These are phyloP conservation scores for Backusella psychrophila DNA, from an alignment of 192 early-diverging fungal genomes.

Conservation along the genomic window DNA sequence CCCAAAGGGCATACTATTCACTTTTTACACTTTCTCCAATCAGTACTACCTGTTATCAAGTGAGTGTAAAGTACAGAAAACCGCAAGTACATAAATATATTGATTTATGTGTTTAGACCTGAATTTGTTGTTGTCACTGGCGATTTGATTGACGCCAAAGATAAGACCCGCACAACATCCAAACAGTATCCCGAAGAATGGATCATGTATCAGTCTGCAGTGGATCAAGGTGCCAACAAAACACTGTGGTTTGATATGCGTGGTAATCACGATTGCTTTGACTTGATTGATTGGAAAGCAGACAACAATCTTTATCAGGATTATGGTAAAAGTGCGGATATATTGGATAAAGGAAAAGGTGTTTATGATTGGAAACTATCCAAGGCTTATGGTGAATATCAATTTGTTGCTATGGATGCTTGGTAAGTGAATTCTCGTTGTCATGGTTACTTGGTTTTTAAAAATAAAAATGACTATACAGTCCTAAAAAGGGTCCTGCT, in stretches of 20 bases:
- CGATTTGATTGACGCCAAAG: slow-evolving; percentile 88
- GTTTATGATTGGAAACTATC: slow-evolving; percentile 53
- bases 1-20: slow-evolving; percentile 65
- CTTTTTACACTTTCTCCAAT: slow-evolving; percentile 68
- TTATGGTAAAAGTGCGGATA: slow-evolving; percentile 41
- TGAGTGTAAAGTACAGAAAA: background rate
- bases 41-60: slow-evolving; percentile 67
- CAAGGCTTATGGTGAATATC: slow-evolving; percentile 71
- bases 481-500: slow-evolving; percentile 64
- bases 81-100: too few species aligned
- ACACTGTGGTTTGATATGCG: slow-evolving; percentile 77
- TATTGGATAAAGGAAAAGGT: slow-evolving; percentile 38
- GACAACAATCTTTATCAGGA: slow-evolving; percentile 59
- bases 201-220: slow-evolving; percentile 62
- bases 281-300: slow-evolving; percentile 58
- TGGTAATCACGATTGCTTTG: slow-evolving; percentile 93
- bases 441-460: too few species aligned
- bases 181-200: slow-evolving; percentile 79
- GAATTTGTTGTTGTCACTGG: slow-evolving; percentile 79
- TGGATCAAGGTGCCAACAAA: slow-evolving; percentile 52
- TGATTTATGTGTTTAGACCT: slow-evolving; percentile 41
- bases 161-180: slow-evolving; percentile 57
- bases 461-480: slow-evolving; percentile 7
- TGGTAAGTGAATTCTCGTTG: slow-evolving; percentile 45
- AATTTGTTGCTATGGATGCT: slow-evolving; percentile 78